These are phyloP conservation scores for Talaromyces verruculosus DNA, from an alignment of 2,329 filamentous ascomycete species.

Conservation along the genomic window DNA sequence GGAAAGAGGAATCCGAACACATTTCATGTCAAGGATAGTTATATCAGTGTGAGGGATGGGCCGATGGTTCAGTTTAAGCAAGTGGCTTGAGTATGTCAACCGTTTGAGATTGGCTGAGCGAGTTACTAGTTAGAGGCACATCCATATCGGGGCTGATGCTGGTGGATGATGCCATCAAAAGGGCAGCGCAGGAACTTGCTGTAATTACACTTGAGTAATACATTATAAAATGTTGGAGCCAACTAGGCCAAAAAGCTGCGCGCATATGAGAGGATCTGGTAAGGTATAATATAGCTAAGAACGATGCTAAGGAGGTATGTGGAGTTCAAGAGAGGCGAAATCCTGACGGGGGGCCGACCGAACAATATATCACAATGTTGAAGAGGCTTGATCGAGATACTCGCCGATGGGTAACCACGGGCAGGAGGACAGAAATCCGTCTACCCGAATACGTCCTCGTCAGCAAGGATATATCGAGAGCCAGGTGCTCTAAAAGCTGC, in stretches of 20 bases:
- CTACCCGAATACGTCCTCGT: not conserved
- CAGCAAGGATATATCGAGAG: not conserved
- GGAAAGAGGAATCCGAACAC: slow-evolving; percentile 1
- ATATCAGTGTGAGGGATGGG: slow-evolving; percentile 2
- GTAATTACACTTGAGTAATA: not conserved
- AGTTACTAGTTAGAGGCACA: not conserved
- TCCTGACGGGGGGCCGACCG: not conserved
- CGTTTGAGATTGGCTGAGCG: not conserved
- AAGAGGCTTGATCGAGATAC: not conserved
- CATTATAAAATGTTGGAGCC: not conserved
- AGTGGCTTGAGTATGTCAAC: not conserved
- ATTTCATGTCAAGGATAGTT: not conserved
- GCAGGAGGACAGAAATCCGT: not conserved
- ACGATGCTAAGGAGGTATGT: too few species aligned
- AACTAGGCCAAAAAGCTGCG: not conserved
- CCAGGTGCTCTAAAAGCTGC: not conserved
- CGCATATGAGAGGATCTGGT: not conserved
- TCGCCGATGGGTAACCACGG: not conserved
- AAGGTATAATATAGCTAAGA: not conserved
- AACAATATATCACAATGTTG: not conserved
- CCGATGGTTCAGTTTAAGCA: not conserved
- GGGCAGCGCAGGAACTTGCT: not conserved
- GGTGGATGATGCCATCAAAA: not conserved
- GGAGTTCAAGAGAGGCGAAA: not conserved
- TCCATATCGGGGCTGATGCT: not conserved